Evolutionary conservation across 1,284 basidiomycete species (phyloP).

Genomic region (Filobasidium uniguttulatum): DNA sequence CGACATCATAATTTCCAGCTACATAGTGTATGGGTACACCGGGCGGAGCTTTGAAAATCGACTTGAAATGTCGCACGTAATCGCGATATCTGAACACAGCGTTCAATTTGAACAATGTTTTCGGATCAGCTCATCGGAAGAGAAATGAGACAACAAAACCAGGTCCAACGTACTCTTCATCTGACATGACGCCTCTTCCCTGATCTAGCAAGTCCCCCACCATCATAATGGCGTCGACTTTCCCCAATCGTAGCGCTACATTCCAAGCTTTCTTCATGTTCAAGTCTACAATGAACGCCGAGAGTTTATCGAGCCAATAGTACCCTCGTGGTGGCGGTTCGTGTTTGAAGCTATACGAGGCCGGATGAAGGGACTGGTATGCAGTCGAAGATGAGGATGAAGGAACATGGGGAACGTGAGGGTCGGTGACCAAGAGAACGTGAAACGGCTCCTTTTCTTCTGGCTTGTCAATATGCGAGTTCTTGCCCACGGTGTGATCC

Average conservation of each 20-base stretch:
- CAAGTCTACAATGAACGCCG: conserved; percentile 49
- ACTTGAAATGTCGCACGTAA: conserved; percentile 49
- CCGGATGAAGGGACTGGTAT: no score
- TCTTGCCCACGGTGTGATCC: no score
- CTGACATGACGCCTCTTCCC: conserved; percentile 48
- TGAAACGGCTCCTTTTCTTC: conserved; percentile 40
- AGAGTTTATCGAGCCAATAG: conserved; percentile 38
- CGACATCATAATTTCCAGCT: conserved; percentile 78
- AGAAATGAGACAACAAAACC: no score
- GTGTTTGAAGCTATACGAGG: no score
- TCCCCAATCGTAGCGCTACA: conserved; percentile 44
- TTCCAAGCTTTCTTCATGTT: conserved; percentile 65
- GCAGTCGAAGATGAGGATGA: conserved; percentile 37
- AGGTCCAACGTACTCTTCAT: conserved; percentile 55
- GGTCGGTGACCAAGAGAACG: conserved; percentile 60
- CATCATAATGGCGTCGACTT: conserved; percentile 60
- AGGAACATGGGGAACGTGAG: conserved; percentile 53
- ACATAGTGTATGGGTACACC: conserved; percentile 47
- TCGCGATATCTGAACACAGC: conserved; percentile 44
- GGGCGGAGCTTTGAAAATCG: conserved; percentile 44
- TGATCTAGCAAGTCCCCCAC: conserved; percentile 65
- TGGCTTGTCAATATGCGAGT: conserved; percentile 11
- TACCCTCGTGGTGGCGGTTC: conserved; percentile 24
- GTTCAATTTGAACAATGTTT: no score
- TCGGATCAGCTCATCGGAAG: not conserved